A percentile compares a stretch with the other conserved stretches of the same genome.
Evolutionary conservation across 1,284 basidiomycete species (phyloP).

Genomic region (Xanthoconium separans): DNA sequence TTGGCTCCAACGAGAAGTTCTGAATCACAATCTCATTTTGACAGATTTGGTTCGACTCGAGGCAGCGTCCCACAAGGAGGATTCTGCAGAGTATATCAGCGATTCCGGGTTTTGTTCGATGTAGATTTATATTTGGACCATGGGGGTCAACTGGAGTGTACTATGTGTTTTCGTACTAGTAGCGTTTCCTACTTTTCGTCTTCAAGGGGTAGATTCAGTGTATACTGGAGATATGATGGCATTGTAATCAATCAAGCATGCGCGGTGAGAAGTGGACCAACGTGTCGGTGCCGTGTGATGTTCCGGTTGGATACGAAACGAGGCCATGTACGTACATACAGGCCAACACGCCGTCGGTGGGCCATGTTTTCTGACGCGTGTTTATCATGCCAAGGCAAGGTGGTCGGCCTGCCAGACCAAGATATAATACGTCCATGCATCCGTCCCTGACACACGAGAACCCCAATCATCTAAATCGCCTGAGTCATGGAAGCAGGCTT

Average conservation of each 20-base stretch:
- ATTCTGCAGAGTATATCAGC: slow-evolving; percentile 52
- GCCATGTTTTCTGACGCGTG: slow-evolving; percentile 27
- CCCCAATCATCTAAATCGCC: slow-evolving; percentile 13
- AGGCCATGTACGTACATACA: slow-evolving; percentile 32
- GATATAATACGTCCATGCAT: slow-evolving; percentile 29
- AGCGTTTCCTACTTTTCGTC: too few relatives aligned
- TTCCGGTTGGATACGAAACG: slow-evolving; percentile 20
- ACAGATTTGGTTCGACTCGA: slow-evolving; percentile 55
- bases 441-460: slow-evolving; percentile 17
- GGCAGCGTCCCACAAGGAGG: slow-evolving; percentile 47
- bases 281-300: slow-evolving; percentile 28
- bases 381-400: slow-evolving; percentile 35
- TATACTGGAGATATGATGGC: slow-evolving; percentile 8
- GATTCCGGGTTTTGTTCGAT: slow-evolving; percentile 60
- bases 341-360: slow-evolving; percentile 22
- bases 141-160: slow-evolving; percentile 1
- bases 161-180: slow-evolving; percentile 6
- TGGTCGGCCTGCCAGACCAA: slow-evolving; percentile 23
- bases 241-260: slow-evolving; percentile 17
- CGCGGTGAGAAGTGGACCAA: slow-evolving; percentile 20
- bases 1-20: slow-evolving; percentile 14
- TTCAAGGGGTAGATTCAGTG: too few relatives aligned
- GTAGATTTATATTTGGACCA: slow-evolving; percentile 26
- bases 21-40: slow-evolving; percentile 22
- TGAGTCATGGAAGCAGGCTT: slow-evolving; percentile 29